These are phyloP conservation scores for Chalaropsis ovoidea DNA, from an alignment of 2,329 filamentous ascomycete species.

Conservation along the genomic window DNA sequence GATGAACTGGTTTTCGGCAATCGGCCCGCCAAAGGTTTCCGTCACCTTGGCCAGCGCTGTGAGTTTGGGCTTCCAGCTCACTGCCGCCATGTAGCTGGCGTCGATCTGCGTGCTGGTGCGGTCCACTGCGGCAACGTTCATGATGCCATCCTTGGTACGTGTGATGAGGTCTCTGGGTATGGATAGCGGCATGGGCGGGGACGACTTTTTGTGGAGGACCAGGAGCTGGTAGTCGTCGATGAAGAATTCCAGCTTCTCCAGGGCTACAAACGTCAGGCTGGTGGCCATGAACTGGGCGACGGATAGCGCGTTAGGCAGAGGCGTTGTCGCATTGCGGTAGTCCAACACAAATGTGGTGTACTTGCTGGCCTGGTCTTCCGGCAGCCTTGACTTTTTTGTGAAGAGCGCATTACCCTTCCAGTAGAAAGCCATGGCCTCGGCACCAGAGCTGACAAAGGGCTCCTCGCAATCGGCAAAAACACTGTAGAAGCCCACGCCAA, in stretches of 20 bases:
- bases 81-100: constrained; percentile 74
- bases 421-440: constrained; percentile 94
- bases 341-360: constrained; percentile 92
- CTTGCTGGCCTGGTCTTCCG: constrained; percentile 52
- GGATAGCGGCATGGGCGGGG: constrained; percentile 59
- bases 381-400: constrained; percentile 71
- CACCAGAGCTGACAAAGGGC: constrained; percentile 88
- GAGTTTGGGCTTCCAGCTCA: constrained; percentile 66
- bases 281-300: constrained; percentile 88
- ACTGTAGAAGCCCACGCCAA: constrained; percentile 96
- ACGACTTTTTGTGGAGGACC: constrained; percentile 71
- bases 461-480: constrained; percentile 98
- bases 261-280: constrained; percentile 86
- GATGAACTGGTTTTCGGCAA: constrained; percentile 51
- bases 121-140: constrained; percentile 73
- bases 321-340: constrained; percentile 79
- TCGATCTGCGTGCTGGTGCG: constrained; percentile 87
- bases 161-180: constrained; percentile 73
- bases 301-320: constrained; percentile 74
- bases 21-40: constrained; percentile 42
- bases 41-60: constrained; percentile 35
- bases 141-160: constrained; percentile 73
- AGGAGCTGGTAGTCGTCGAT: constrained; percentile 80
- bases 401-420: constrained; percentile 99
- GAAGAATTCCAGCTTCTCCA: constrained; percentile 80